A percentile compares a stretch with the other conserved stretches of the same genome.
These are phyloP conservation scores for Ceratopteris richardii DNA, from an alignment of 75 land plant species.

Conservation along the genomic window DNA sequence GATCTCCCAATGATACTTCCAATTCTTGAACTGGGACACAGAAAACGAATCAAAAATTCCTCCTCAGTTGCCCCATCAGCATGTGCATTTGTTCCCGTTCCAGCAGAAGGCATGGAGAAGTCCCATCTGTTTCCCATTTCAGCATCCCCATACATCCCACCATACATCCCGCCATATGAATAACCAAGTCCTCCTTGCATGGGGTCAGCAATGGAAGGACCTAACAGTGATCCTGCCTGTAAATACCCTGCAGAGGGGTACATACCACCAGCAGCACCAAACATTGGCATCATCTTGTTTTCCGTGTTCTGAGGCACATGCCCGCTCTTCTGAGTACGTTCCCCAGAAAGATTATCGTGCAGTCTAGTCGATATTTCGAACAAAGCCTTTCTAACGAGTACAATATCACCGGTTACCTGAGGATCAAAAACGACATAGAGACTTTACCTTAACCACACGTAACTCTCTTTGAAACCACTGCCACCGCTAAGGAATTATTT, in stretches of 20 bases:
- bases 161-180: no score
- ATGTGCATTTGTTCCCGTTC: constrained; percentile 1
- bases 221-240: constrained; percentile 12
- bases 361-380: constrained; percentile 41
- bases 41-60: constrained; percentile 49
- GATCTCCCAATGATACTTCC: constrained; percentile 78
- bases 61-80: constrained; percentile 13
- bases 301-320: constrained; percentile 4
- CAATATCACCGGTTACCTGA: constrained; percentile 57
- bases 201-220: constrained; percentile 1
- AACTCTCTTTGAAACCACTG: no score
- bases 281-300: constrained; percentile 22
- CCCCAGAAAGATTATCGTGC: constrained; percentile 38
- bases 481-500: no score
- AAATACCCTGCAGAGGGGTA: constrained; percentile 14
- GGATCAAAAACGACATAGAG: no score
- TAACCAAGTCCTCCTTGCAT: not conserved
- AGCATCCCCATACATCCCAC: constrained; percentile 3
- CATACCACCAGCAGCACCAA: constrained; percentile 14
- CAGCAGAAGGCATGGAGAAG: constrained; percentile 12
- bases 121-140: constrained; percentile 2
- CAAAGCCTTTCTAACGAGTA: constrained; percentile 56
- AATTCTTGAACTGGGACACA: constrained; percentile 70
- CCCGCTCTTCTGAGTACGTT: constrained; percentile 17
- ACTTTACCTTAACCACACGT: no score